Base-by-base conservation (phyloP, 2,329 filamentous ascomycete genomes). In the Xylaria sp. region DNA sequence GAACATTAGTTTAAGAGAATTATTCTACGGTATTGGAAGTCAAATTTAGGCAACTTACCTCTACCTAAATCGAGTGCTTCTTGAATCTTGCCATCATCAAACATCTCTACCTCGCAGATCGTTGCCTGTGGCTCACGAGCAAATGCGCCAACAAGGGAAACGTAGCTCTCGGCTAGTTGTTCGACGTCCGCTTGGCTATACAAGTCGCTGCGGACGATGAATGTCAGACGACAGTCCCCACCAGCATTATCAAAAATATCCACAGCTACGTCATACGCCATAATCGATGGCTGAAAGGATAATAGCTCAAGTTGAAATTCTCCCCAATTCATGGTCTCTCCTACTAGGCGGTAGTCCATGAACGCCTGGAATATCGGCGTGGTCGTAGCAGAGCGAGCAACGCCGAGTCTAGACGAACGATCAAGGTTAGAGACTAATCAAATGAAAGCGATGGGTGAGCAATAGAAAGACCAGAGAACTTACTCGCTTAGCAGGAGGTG, bases 241-340 rank as follows among this genome's bases (percentile, higher is more conserved):
- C 6, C 40, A 1, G 48, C 2, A 40, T 53, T 47, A 35, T 72
- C 70, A 18, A 65, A 47, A 18, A 69, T 60, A 23, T 72, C 70
- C 1, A 72, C 5, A 0, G 32, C 16, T 10, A 72, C 29, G 12
- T 67, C 65, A 35, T 63, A 67, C 32, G 21, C 35, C 25, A 44
- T 21, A 8, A 29, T 63, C 0, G 27, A 48, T 5, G 5, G 5
- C 23, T 63, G 32, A 27, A 63, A 57, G 3, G 60, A 54, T 16
- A 21, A 3, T 3, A 62, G n/a, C 29, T 62, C 44, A n/a, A 54
- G 5, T 16, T 54, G 44, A 25, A 48, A 13, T n/a, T 50, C 60
- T 18, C 47, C 47, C 18, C 2, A 3, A 2, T 16, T 32, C 27
- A 5, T 21, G 32, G 13, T 60, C 42, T 50, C 42, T 16, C 4